Conservation (phyloP, 768 basidiomycete species). For the Psilocybe cubensis region DNA sequence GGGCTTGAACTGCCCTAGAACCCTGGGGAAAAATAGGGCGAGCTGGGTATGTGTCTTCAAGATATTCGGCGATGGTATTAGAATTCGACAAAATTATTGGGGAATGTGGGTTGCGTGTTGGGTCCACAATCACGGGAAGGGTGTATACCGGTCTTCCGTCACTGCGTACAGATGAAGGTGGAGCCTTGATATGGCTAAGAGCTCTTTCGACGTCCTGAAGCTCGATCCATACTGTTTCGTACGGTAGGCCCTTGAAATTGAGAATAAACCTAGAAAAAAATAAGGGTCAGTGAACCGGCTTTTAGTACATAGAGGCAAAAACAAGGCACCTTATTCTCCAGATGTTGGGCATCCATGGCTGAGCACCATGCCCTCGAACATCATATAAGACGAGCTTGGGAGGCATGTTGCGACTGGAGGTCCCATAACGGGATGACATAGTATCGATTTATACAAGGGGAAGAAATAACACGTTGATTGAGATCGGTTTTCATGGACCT, state of each 20-base stretch:
- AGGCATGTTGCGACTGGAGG: conserved; percentile 24
- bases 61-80: conserved; percentile 70
- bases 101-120: conserved; percentile 42
- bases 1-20: conserved; percentile 64
- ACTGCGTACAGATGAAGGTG: conserved; percentile 52
- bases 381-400: conserved; percentile 71
- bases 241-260: conserved; percentile 76
- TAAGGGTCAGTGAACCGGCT: conserved; percentile 1
- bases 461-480: conserved; percentile 4
- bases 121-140: conserved; percentile 72
- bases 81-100: conserved; percentile 63
- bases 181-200: conserved; percentile 60
- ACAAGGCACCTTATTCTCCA: conserved; percentile 71
- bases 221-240: conserved; percentile 73
- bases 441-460: conserved; percentile 6
- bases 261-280: conserved; percentile 57
- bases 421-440: conserved; percentile 25
- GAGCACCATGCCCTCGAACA: conserved; percentile 57
- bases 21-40: conserved; percentile 75
- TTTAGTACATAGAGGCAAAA: too few species aligned
- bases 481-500: conserved; percentile 12
- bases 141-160: conserved; percentile 69
- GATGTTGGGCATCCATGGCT: conserved; percentile 79
- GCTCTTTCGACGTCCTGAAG: conserved; percentile 69
- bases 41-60: conserved; percentile 69